phyloP scores from a whole-genome alignment of 2,329 filamentous ascomycete species.

The Diaporthe capsici region DNA sequence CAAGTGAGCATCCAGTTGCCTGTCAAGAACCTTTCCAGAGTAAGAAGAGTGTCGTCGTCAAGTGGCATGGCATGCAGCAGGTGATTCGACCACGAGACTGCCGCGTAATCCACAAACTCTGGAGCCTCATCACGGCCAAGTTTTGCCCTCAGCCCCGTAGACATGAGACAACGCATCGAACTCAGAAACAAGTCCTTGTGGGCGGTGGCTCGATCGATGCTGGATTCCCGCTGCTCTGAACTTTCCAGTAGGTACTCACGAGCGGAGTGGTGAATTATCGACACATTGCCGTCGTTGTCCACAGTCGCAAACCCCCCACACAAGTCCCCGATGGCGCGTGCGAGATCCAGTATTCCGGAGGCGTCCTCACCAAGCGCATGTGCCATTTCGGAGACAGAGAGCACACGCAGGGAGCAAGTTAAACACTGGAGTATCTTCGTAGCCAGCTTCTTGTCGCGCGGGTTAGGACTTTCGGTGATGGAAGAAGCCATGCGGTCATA shows the following conservation, averaged over 20 bases:
- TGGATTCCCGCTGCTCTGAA: background rate
- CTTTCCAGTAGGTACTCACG: constrained; percentile 1
- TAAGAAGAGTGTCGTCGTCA: background rate
- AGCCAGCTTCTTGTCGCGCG: background rate
- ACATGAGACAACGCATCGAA: background rate
- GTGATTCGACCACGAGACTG: constrained; percentile 1
- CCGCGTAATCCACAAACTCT: background rate
- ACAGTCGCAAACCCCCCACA: constrained; percentile 37
- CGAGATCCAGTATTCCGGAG: background rate
- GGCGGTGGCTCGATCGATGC: background rate
- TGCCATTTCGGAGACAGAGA: background rate
- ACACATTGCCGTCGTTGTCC: constrained; percentile 19
- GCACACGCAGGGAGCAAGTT: background rate
- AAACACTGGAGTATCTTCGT: background rate
- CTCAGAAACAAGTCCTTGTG: constrained; percentile 7
- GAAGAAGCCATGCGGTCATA: constrained; percentile 11
- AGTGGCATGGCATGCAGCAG: background rate
- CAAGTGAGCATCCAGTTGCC: background rate
- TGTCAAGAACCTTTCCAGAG: background rate
- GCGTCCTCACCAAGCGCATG: background rate
- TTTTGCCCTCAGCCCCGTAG: background rate
- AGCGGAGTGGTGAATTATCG: constrained; percentile 15
- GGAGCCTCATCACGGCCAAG: background rate
- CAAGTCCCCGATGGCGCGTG: constrained; percentile 32
- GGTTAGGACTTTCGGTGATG: background rate